Base-by-base conservation (phyloP, 768 basidiomycete species). In the Pisolithus microcarpus region DNA sequence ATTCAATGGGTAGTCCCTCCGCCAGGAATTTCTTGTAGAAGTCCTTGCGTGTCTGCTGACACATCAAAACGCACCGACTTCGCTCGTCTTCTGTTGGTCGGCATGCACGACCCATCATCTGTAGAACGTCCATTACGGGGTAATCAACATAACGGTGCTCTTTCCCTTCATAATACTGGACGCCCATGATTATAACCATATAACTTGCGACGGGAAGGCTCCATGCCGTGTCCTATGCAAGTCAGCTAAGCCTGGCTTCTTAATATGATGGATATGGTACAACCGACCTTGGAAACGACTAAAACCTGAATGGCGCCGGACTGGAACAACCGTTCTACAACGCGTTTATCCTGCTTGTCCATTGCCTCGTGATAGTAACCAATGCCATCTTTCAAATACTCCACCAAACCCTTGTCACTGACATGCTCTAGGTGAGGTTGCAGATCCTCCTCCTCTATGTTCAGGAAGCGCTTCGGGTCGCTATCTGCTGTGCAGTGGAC, bases 161-260 rank as follows among this genome's bases (percentile, higher is more conserved):
- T 68, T 92, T 90, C 62, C 95, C 95, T 66, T 98, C 94, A 59
- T 88, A 98, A 52, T 70, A 86, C 63, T 99, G 96, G 0, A 97
- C 93, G n/a, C 95, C 95, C 94, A 98, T 97, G 59, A 99, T 91
- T 65, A 99, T 85, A 39, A 97, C 94, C 91, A 98, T 96, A 68
- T 96, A 94, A 52, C 90, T 85, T 0, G 91, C 82, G 16, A 96
- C 83, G 0, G 96, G 94, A 7, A 99, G 74, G 61, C 84, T 91
- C 96, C 96, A 99, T 0, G 93, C 91, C 0, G 90, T 92, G 58
- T 98, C 96, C 89, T 94, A 45, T 21, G 38, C 26, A 11, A 36
- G 15, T 47, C 0, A 55, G 31, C 46, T 1, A 49, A 24, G 34
- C 13, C 34, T 34, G 4, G 30, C n/a, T 46, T 30, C 28, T 46